A percentile compares a stretch with the other conserved stretches of the same genome.
Conservation (phyloP, 2,329 filamentous ascomycete genomes). For the Microdochium nivale region DNA sequence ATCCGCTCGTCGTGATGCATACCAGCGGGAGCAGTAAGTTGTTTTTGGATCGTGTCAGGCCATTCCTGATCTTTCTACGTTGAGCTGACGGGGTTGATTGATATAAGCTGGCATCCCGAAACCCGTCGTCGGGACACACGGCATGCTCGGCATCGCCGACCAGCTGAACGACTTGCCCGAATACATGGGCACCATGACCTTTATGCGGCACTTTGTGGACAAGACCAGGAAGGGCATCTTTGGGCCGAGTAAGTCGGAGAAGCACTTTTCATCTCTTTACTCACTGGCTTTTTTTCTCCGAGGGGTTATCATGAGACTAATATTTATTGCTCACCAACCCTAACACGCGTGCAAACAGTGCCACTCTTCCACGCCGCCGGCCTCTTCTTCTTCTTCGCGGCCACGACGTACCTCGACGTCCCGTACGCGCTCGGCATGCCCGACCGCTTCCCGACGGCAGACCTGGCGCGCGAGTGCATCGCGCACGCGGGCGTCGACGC, state of each 20-base stretch:
- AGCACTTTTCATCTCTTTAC: not conserved
- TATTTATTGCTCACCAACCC: not conserved
- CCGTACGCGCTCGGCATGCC: constrained; percentile 18
- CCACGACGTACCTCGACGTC: constrained; percentile 20
- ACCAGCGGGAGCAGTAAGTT: not conserved
- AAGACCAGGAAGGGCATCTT: constrained; percentile 8
- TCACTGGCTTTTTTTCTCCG: not conserved
- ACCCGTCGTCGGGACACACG: not conserved
- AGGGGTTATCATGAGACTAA: not conserved
- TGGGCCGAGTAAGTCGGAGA: constrained; percentile 9
- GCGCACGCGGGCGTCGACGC: constrained; percentile 16
- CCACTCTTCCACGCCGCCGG: constrained; percentile 30
- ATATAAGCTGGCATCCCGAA: constrained; percentile 1
- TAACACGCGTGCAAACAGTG: constrained; percentile 15
- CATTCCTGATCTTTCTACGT: too few species aligned
- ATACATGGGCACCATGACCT: constrained; percentile 3
- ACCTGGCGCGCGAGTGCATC: constrained; percentile 22
- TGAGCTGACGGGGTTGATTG: too few species aligned
- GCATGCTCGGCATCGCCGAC: constrained; percentile 8
- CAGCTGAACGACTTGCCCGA: constrained; percentile 2
- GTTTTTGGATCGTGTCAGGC: too few species aligned
- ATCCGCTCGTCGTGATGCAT: not conserved
- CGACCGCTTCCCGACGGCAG: constrained; percentile 24
- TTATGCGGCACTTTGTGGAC: not conserved
- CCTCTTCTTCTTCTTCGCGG: constrained; percentile 13